Conservation (phyloP, 2,329 filamentous ascomycete genomes). For the Xylariaceae sp. region DNA sequence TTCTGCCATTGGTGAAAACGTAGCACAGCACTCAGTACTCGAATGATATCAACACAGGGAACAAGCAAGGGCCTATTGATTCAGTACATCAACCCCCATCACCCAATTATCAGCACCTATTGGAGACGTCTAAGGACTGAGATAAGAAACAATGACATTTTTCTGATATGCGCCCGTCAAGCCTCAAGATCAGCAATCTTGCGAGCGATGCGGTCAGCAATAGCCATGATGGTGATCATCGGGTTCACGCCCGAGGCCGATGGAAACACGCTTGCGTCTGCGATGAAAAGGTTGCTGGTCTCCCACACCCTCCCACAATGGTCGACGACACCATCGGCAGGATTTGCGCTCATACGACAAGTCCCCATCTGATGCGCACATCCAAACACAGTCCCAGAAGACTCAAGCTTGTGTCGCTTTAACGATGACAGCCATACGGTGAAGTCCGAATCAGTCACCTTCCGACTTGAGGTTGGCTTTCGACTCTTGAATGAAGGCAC, state of each 20-base stretch:
- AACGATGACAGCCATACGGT: constrained; percentile 2
- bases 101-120: no score
- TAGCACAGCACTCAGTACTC: no score
- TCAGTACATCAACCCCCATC: no score
- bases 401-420: constrained; percentile 2
- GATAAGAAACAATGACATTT: no score
- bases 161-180: no score
- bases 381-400: constrained; percentile 28
- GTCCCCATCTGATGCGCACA: constrained; percentile 50
- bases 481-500: background rate
- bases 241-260: constrained; percentile 49
- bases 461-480: background rate
- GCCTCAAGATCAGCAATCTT: background rate
- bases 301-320: constrained; percentile 43
- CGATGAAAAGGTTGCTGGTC: constrained; percentile 41
- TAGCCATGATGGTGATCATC: constrained; percentile 49
- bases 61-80: no score
- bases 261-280: constrained; percentile 48
- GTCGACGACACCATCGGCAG: constrained; percentile 42
- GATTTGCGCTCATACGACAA: constrained; percentile 41
- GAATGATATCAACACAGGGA: no score
- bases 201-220: constrained; percentile 35
- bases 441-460: constrained; percentile 3
- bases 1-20: no score
- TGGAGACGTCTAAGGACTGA: no score